These are phyloP conservation scores for Penicillium bovifimosum DNA, from an alignment of 495 filamentous ascomycete genomes.

Conservation along the genomic window DNA sequence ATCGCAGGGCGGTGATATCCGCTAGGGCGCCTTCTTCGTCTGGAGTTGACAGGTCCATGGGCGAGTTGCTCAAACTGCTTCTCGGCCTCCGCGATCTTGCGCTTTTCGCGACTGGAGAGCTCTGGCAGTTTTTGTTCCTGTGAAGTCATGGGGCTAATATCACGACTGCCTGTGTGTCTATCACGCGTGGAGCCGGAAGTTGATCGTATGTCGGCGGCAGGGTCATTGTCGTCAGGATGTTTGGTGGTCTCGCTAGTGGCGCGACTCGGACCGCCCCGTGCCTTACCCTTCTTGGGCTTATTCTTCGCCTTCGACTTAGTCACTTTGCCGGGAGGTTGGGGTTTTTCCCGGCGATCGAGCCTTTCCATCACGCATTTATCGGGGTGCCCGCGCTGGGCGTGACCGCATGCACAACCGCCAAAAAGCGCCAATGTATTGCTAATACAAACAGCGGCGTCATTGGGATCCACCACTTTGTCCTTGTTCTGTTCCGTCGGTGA, in stretches of 20 bases:
- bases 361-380: slow-evolving; percentile 63
- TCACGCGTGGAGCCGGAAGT: slow-evolving; percentile 68
- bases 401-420: slow-evolving; percentile 75
- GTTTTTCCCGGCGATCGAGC: slow-evolving; percentile 59
- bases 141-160: slow-evolving; percentile 59
- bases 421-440: slow-evolving; percentile 74
- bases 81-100: slow-evolving; percentile 80
- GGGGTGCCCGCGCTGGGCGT: slow-evolving; percentile 33
- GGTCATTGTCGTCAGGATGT: slow-evolving; percentile 46
- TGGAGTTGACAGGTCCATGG: slow-evolving; percentile 34
- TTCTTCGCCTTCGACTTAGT: slow-evolving; percentile 37
- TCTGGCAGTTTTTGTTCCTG: slow-evolving; percentile 44
- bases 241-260: slow-evolving; percentile 68
- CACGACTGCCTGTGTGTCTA: slow-evolving; percentile 68
- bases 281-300: slow-evolving; percentile 57
- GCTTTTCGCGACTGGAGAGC: slow-evolving; percentile 78
- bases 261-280: slow-evolving; percentile 62
- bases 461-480: slow-evolving; percentile 29
- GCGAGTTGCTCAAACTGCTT: slow-evolving; percentile 61
- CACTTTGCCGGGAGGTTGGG: slow-evolving; percentile 23
- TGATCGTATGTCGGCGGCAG: slow-evolving; percentile 51
- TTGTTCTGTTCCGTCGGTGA: slow-evolving; percentile 41
- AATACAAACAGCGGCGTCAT: slow-evolving; percentile 53
- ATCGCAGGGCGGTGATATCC: slow-evolving; percentile 30
- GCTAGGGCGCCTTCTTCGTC: slow-evolving; percentile 45